These are phyloP conservation scores for Glutinoglossum americanum DNA, from an alignment of 495 filamentous ascomycete genomes.

Conservation along the genomic window DNA sequence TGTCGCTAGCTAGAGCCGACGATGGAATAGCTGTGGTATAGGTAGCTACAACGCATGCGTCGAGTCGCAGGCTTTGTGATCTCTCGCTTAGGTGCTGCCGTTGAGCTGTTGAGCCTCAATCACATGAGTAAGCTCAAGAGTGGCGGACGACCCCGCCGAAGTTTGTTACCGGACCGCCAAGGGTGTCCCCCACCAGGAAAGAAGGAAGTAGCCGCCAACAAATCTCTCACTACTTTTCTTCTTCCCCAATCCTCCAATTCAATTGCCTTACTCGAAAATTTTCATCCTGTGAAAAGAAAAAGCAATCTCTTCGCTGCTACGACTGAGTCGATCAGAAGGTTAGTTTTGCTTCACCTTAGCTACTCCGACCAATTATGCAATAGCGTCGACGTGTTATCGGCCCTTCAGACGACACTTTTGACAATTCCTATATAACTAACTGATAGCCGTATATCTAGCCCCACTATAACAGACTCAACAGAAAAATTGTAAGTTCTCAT, in stretches of 20 bases:
- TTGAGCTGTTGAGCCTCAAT: constrained; percentile 1
- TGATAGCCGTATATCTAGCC: background rate
- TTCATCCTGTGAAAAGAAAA: background rate
- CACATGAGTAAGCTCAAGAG: background rate
- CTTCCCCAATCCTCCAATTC: background rate
- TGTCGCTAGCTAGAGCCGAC: background rate
- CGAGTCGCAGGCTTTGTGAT: background rate
- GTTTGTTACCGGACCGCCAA: background rate
- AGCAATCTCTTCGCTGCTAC: background rate
- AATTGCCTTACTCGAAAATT: background rate
- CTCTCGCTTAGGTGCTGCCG: background rate
- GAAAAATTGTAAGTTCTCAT: background rate
- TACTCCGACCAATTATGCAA: background rate
- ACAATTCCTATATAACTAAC: background rate
- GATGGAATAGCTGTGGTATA: background rate
- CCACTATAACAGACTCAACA: background rate
- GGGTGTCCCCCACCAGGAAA: constrained; percentile 1
- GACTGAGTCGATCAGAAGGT: background rate
- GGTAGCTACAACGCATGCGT: background rate
- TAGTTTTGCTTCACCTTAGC: background rate
- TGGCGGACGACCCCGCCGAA: background rate
- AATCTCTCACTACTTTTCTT: constrained; percentile 1
- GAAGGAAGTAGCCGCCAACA: background rate
- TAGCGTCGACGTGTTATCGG: background rate
- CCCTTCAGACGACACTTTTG: background rate